Conservation (phyloP, 306 rosid species). For the Canavalia ensiformis region DNA sequence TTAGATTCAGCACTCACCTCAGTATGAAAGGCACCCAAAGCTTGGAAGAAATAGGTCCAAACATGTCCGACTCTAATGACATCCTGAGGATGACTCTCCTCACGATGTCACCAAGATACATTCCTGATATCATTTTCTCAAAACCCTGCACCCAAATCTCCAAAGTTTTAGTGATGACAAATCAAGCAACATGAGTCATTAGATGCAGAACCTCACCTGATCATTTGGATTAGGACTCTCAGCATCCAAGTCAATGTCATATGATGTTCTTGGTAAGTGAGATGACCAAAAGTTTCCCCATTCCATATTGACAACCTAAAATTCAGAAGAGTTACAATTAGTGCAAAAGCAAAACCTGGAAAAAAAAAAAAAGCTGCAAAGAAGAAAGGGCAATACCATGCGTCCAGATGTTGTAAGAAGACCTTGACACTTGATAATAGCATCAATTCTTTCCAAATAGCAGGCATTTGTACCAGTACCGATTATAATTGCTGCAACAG, state of each 20-base stretch:
- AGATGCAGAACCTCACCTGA: slow-evolving; percentile 64
- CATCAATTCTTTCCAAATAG: slow-evolving; percentile 88
- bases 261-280: slow-evolving; percentile 89
- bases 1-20: slow-evolving; percentile 60
- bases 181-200: slow-evolving; percentile 36
- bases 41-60: slow-evolving; percentile 72
- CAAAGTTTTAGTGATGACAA: slow-evolving; percentile 38
- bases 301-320: slow-evolving; percentile 91
- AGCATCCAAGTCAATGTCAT: slow-evolving; percentile 82
- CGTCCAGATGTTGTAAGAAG: slow-evolving; percentile 77
- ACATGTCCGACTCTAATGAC: slow-evolving; percentile 73
- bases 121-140: slow-evolving; percentile 95
- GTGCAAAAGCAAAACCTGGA: slow-evolving; percentile 4
- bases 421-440: slow-evolving; percentile 90
- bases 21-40: slow-evolving; percentile 71
- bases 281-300: slow-evolving; percentile 98
- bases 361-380: not conserved
- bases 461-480: slow-evolving; percentile 98
- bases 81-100: slow-evolving; percentile 89
- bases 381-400: slow-evolving; percentile 65
- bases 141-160: slow-evolving; percentile 74
- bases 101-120: slow-evolving; percentile 95
- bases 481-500: slow-evolving; percentile 90
- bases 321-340: slow-evolving; percentile 5
- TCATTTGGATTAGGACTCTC: slow-evolving; percentile 94